These are phyloP conservation scores for Fomes fomentarius DNA, from an alignment of 1,284 basidiomycete species.

Conservation along the genomic window DNA sequence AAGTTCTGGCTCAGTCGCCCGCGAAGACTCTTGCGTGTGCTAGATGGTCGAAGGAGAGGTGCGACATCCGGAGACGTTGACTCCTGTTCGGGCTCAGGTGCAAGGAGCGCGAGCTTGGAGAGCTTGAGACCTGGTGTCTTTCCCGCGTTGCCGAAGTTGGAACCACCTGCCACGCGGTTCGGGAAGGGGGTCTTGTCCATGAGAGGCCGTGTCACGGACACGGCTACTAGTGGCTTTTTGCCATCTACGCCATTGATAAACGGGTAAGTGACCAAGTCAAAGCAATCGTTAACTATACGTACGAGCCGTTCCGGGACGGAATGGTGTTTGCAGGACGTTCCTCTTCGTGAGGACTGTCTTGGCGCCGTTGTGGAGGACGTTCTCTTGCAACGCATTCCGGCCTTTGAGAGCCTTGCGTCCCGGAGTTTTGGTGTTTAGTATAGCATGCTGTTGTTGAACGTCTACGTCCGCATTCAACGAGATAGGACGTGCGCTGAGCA, in stretches of 20 bases:
- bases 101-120: conserved; percentile 36
- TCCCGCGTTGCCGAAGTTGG: conserved; percentile 21
- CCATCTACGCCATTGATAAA: conserved; percentile 11
- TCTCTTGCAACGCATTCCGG: conserved; percentile 53
- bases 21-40: conserved; percentile 51
- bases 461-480: conserved; percentile 34
- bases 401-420: conserved; percentile 44
- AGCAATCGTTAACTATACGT: conserved; percentile 1
- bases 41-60: conserved; percentile 59
- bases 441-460: conserved; percentile 29
- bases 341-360: conserved; percentile 47
- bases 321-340: conserved; percentile 44
- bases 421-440: conserved; percentile 49
- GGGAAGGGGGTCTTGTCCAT: conserved; percentile 58
- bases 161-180: conserved; percentile 50
- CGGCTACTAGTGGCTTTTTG: conserved; percentile 25
- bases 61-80: conserved; percentile 19
- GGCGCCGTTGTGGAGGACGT: conserved; percentile 41
- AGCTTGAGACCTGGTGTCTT: conserved; percentile 37
- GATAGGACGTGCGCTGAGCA: conserved; percentile 50
- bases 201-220: conserved; percentile 47
- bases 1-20: conserved; percentile 42
- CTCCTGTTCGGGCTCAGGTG: conserved; percentile 29
- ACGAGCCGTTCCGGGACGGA: conserved; percentile 29
- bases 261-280: neutral